Base-by-base conservation (phyloP, 2,329 filamentous ascomycete genomes). In the Diaporthe helianthi region DNA sequence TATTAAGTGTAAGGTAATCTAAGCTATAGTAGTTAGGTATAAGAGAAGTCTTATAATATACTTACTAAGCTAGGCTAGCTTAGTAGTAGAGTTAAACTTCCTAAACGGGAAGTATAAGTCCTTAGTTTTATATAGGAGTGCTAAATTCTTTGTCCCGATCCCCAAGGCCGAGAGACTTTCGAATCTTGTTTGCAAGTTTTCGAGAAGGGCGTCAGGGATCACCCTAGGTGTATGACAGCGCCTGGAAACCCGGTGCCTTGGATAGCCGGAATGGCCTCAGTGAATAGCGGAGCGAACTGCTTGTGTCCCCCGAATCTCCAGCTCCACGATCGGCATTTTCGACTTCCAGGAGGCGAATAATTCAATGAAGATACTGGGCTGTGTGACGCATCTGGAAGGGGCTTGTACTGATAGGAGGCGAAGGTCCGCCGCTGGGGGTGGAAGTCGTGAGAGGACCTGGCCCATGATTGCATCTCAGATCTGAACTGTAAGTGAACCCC, bases 181-280 rank as follows among this genome's bases (percentile, higher is more conserved):
- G 41, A 33, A 12, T n/a, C 38, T 33, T 15, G 26, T 5, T 22
- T 31, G 41, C 17, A 4, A 12, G 41, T 26, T 33, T 13, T 61
- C 26, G 55, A 61, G 41, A 61, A 61, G 19, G 51, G 63, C 4
- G 38, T 69, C 41, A 49, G 33, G 64, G 51, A n/a, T 36, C 6
- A 17, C 53, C 67, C 58, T 58, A 68, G 5, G 67, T 68, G 38
- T 68, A 68, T 22, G 67, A 68, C 17, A 68, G 36, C 29, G 68
- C 68, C 63, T 68, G 38, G 54, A 52, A 67, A 1, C 22, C 38
- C 6, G 64, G 64, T 13, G 52, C 38, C 19, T 29, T 26, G 17
- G 64, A 66, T 9, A 55, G 51, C 8, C 19, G 29, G 51, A 46
- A 66, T 17, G 22, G 47, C 17, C 17, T 41, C 7, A 65, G 26